A percentile compares a stretch with the other conserved stretches of the same genome.
Evolutionary conservation across 768 basidiomycete genomes (phyloP).

Genomic region (Coprinopsis sp.): DNA sequence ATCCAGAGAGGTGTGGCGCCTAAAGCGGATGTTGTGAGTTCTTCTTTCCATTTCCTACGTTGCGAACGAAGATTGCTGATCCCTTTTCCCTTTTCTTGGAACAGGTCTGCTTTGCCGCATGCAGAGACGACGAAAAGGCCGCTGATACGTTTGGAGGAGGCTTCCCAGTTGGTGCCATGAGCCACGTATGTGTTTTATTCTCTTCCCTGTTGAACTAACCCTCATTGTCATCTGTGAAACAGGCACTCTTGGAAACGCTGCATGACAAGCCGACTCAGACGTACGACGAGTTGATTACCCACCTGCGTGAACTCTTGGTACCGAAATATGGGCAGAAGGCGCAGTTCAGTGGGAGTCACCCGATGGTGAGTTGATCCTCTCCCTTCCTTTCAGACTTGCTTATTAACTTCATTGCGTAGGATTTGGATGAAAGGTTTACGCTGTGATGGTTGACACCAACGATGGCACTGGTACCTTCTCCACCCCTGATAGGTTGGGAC

Average conservation of each 20-base stretch:
- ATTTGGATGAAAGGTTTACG: too few species aligned
- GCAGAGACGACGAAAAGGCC: constrained; percentile 67
- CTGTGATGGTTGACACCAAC: too few species aligned
- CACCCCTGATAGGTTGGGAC: too few species aligned
- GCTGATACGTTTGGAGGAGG: constrained; percentile 64
- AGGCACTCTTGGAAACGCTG: constrained; percentile 17
- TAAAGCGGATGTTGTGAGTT: constrained; percentile 7
- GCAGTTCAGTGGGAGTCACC: constrained; percentile 70
- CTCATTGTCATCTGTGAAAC: not conserved
- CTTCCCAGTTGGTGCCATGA: constrained; percentile 74
- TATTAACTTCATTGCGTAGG: too few species aligned
- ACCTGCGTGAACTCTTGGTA: constrained; percentile 42
- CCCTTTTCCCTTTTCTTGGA: too few species aligned
- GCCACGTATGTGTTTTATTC: constrained; percentile 46
- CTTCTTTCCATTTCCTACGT: not conserved
- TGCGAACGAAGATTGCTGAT: too few species aligned
- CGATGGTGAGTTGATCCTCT: constrained; percentile 38
- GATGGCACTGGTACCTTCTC: too few species aligned
- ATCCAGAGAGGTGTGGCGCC: not conserved
- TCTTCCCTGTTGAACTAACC: not conserved
- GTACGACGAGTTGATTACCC: constrained; percentile 54
- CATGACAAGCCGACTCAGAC: constrained; percentile 52
- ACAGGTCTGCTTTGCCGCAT: constrained; percentile 69
- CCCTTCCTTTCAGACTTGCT: too few species aligned
- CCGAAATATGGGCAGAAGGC: constrained; percentile 66